A percentile compares a stretch with the other conserved stretches of the same genome.
Evolutionary conservation across 352 stramenopile species (phyloP).

Genomic region (Pythium brachiatum): DNA sequence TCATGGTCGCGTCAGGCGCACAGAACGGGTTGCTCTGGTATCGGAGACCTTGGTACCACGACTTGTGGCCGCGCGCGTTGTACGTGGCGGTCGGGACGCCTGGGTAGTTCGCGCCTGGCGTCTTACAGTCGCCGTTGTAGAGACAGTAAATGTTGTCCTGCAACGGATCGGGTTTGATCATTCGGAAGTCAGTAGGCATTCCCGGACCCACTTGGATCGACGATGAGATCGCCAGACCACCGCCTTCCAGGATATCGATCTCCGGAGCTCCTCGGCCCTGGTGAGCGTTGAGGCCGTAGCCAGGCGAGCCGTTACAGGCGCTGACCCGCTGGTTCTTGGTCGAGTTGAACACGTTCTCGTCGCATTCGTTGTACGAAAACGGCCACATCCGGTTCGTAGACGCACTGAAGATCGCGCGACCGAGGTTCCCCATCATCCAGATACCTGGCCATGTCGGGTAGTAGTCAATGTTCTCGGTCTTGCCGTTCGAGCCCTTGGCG

Average conservation of each 20-base stretch:
- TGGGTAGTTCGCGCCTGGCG: constrained; percentile 42
- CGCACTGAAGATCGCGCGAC: constrained; percentile 37
- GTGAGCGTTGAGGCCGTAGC: constrained; percentile 66
- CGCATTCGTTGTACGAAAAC: constrained; percentile 86
- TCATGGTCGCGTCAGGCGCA: not conserved
- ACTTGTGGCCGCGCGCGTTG: constrained; percentile 40
- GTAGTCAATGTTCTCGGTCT: constrained; percentile 21
- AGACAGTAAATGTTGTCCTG: constrained; percentile 19
- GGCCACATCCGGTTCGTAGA: constrained; percentile 90
- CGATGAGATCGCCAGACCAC: constrained; percentile 50
- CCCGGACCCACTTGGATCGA: constrained; percentile 73
- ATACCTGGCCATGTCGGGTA: constrained; percentile 84
- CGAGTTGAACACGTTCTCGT: constrained; percentile 57
- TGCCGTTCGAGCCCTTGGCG: constrained; percentile 24
- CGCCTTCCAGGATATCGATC: constrained; percentile 90
- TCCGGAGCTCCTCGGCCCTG: constrained; percentile 75
- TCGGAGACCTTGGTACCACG: constrained; percentile 55
- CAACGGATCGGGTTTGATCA: constrained; percentile 9
- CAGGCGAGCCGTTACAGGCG: constrained; percentile 80
- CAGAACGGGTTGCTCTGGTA: constrained; percentile 51
- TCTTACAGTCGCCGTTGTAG: constrained; percentile 23
- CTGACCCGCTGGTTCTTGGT: constrained; percentile 78
- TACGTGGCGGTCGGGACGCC: constrained; percentile 45
- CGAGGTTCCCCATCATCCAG: constrained; percentile 46
- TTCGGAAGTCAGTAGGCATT: constrained; percentile 30